phyloP scores from a whole-genome alignment of 2,329 filamentous ascomycete species.

The Ophiocordyceps camponoti-saundersi region DNA sequence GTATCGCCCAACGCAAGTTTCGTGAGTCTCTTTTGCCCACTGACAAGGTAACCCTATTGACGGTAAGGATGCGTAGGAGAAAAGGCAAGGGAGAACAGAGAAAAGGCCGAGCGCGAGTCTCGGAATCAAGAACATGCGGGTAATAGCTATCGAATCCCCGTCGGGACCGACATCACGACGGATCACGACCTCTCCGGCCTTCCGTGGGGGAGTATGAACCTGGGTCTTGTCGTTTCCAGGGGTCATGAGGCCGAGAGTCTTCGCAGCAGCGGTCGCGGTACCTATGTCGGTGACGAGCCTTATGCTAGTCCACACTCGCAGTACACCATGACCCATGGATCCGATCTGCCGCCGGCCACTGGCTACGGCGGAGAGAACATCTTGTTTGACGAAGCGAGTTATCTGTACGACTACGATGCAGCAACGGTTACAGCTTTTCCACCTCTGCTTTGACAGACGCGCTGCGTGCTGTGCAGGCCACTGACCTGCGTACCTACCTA shows the following conservation, averaged over 20 bases:
- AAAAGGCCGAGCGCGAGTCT: conserved; percentile 44
- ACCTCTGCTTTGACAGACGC: neutral
- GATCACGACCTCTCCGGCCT: conserved; percentile 42
- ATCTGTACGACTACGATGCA: conserved; percentile 9
- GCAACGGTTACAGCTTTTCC: neutral
- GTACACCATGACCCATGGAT: conserved; percentile 10
- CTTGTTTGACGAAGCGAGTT: conserved; percentile 13
- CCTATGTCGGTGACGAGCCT: conserved; percentile 17
- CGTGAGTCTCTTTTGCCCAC: conserved; percentile 28
- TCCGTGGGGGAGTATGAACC: conserved; percentile 54
- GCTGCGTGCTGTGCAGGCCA: neutral
- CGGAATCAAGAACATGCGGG: conserved; percentile 48
- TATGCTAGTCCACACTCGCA: conserved; percentile 12
- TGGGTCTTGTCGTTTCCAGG: conserved; percentile 33
- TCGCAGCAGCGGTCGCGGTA: conserved; percentile 22
- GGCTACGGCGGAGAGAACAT: conserved; percentile 17
- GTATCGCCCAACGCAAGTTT: conserved; percentile 60
- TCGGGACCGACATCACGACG: conserved; percentile 33
- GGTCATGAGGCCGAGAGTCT: conserved; percentile 32
- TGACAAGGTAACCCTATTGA: neutral
- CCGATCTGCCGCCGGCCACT: conserved; percentile 9
- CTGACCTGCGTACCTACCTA: neutral
- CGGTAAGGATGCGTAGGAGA: conserved; percentile 32
- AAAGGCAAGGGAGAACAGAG: conserved; percentile 50
- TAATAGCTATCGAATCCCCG: conserved; percentile 45